Evolutionary conservation across 768 basidiomycete genomes (phyloP).

Genomic region (Lenzites betulinus): DNA sequence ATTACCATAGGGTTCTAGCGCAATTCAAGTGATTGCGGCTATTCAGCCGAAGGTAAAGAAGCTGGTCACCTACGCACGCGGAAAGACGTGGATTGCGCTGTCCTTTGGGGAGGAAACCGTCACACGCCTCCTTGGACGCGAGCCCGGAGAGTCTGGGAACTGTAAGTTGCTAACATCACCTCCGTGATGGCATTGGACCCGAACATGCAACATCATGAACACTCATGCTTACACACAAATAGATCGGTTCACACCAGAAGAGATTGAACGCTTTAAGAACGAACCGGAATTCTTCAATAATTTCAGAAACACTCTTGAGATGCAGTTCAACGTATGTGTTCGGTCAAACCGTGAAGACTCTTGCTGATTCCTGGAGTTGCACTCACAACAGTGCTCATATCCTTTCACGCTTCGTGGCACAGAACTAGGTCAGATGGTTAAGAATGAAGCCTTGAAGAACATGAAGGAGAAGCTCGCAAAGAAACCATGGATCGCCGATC

Average conservation of each 20-base stretch:
- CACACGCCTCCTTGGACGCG: too few species aligned
- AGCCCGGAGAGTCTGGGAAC: conserved; percentile 41
- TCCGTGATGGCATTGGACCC: too few species aligned
- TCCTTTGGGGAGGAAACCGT: too few species aligned
- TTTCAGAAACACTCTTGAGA: conserved; percentile 52
- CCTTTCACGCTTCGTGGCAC: conserved; percentile 44
- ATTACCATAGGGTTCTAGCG: conserved; percentile 56
- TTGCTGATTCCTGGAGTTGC: conserved; percentile 33
- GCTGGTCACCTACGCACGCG: conserved; percentile 57
- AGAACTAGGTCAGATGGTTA: too few species aligned
- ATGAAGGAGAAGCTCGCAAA: conserved; percentile 53
- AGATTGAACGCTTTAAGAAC: conserved; percentile 47
- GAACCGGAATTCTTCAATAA: conserved; percentile 49
- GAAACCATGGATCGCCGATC: conserved; percentile 62
- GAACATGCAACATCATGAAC: too few species aligned
- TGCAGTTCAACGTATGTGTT: conserved; percentile 47
- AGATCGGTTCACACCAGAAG: conserved; percentile 39
- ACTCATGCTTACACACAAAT: too few species aligned
- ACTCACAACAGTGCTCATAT: conserved; percentile 32
- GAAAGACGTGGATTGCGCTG: conserved; percentile 58
- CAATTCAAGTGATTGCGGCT: conserved; percentile 60
- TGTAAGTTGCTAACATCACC: conserved; percentile 32
- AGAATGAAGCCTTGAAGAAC: too few species aligned
- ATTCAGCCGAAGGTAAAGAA: conserved; percentile 54
- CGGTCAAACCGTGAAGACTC: too few species aligned